Evolutionary conservation across 495 filamentous ascomycete species (phyloP).

Genomic region (Xylaria grammica): DNA sequence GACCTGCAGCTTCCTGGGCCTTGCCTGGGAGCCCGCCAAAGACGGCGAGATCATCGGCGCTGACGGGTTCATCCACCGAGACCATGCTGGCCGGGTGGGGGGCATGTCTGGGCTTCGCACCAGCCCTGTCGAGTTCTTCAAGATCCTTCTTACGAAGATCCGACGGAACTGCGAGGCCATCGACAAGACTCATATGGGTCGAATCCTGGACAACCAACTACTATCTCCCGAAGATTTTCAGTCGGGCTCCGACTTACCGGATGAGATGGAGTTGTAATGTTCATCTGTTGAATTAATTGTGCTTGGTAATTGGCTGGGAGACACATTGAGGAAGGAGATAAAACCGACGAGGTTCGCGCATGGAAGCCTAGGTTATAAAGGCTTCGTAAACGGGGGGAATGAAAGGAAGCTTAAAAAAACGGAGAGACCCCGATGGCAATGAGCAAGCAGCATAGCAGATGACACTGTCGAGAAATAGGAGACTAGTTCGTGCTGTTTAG

Average conservation of each 20-base stretch:
- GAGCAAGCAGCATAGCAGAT: no score
- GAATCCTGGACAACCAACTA: constrained; percentile 45
- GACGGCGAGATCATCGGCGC: constrained; percentile 44
- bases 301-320: not conserved
- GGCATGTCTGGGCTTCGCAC: constrained; percentile 41
- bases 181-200: constrained; percentile 61
- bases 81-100: constrained; percentile 36
- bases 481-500: no score
- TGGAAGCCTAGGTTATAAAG: not conserved
- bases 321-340: not conserved
- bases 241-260: not conserved
- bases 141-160: constrained; percentile 54
- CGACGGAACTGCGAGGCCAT: constrained; percentile 57
- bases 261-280: not conserved
- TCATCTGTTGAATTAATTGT: not conserved
- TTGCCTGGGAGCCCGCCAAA: constrained; percentile 36
- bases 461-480: no score
- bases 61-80: constrained; percentile 50
- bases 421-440: no score
- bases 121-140: constrained; percentile 62
- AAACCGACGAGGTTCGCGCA: no score
- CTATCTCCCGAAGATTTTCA: constrained; percentile 47
- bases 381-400: no score
- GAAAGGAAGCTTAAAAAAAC: no score
- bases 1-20: constrained; percentile 60